These are phyloP conservation scores for Nannochloropsis salina DNA, from an alignment of 108 stramenopile genomes.

Conservation along the genomic window DNA sequence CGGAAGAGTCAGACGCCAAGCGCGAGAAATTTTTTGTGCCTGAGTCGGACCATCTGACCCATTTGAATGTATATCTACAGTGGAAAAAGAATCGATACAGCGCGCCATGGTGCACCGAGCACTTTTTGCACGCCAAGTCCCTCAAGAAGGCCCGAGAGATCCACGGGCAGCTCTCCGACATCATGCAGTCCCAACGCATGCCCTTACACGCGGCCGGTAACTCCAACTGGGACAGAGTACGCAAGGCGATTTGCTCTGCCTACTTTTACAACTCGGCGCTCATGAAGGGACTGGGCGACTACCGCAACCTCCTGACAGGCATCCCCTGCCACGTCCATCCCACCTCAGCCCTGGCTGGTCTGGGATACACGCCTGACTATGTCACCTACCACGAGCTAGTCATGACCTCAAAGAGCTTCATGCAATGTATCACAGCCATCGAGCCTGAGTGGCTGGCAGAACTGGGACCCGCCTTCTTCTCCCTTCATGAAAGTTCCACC, in stretches of 20 bases:
- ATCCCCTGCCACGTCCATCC: constrained; percentile 70
- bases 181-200: constrained; percentile 89
- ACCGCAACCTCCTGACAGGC: constrained; percentile 95
- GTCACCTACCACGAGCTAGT: constrained; percentile 97
- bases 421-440: constrained; percentile 96
- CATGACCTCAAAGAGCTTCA: constrained; percentile 93
- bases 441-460: constrained; percentile 98
- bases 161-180: constrained; percentile 86
- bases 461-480: constrained; percentile 96
- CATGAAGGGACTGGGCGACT: constrained; percentile 96
- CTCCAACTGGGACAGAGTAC: constrained; percentile 87
- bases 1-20: constrained; percentile 95
- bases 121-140: constrained; percentile 94
- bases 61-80: constrained; percentile 88
- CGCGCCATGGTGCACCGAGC: constrained; percentile 85
- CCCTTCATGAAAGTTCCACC: constrained; percentile 48
- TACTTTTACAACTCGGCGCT: constrained; percentile 95
- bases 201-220: constrained; percentile 63
- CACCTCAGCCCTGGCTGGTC: constrained; percentile 78
- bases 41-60: constrained; percentile 92
- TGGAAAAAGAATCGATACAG: constrained; percentile 88
- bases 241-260: constrained; percentile 96
- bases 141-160: constrained; percentile 90
- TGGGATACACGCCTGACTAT: constrained; percentile 97
- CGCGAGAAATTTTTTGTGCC: constrained; percentile 99